Evolutionary conservation across 306 rosid genomes (phyloP), one percentile per base, ranked within the genome.

Genomic region (Quercus variabilis): DNA sequence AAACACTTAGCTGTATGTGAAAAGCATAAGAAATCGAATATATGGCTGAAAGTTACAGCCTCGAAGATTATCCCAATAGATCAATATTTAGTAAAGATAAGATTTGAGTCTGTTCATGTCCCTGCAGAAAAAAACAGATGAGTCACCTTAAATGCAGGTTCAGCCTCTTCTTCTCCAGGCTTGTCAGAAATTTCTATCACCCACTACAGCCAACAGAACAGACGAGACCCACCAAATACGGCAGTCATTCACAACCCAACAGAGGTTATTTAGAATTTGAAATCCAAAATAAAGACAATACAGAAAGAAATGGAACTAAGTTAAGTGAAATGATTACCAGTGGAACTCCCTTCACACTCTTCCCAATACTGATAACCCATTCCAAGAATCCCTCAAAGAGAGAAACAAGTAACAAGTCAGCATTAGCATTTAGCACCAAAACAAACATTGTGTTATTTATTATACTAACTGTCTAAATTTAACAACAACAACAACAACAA

Each of bases 111-210:
- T 33, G 71, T 19, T 28, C 41, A 3, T 28, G 17, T 12, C 69
- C 38, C 35, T 35, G 56, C 25, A 10, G 13, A 82, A 73, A 64
- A 64, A 73, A 60, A 33, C 55, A 76, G 55, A 85, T 55, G 76
- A 83, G 78, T 90, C 84, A 86, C 99, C 98, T 95, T 95, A 87
- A 95, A 95, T 63, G 99, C 96, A 84, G 99, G 97, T 80, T 95
- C 88, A 57, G 91, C 78, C 84, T 95, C 99, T 84, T 90, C 91
- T 80, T 87, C 86, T 57, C 99, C 98, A 1, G 98, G 94, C 87
- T 89, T 92, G 90, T 95, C 97, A 74, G 99, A 92, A 86, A 95
- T 92, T 90, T 95, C 99, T 74, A 95, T 95, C 70, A 88, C 99
- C 99, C 90, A 92, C 99, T 95, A 78, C 77, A 78, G 21, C 65